These are phyloP conservation scores for Phaffomyces thermotolerans DNA, from an alignment of 805 yeast genomes.

Conservation along the genomic window DNA sequence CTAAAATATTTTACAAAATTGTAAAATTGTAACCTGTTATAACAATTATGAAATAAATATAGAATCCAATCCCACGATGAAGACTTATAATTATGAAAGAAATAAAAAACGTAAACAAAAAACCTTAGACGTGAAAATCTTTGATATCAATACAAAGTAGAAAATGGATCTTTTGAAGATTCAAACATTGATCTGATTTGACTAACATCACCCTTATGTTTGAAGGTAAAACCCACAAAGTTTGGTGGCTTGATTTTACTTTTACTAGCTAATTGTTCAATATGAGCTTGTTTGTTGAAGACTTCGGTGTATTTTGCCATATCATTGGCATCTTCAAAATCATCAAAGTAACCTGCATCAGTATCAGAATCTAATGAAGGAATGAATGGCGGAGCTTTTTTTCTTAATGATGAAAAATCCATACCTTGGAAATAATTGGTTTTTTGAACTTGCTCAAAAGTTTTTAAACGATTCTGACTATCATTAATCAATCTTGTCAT, in stretches of 20 bases:
- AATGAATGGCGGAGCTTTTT: slow-evolving; percentile 82
- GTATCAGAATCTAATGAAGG: slow-evolving; percentile 96
- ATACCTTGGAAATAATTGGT: slow-evolving; percentile 82
- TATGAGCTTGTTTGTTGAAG: slow-evolving; percentile 81
- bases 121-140: too few species aligned
- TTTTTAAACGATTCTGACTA: slow-evolving; percentile 65
- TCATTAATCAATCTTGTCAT: slow-evolving; percentile 74
- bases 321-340: slow-evolving; percentile 90
- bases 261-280: slow-evolving; percentile 71
- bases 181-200: slow-evolving; percentile 23
- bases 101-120: background rate
- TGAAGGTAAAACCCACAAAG: slow-evolving; percentile 93
- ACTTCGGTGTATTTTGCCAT: slow-evolving; percentile 98
- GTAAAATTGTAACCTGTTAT: background rate
- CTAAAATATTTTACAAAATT: background rate
- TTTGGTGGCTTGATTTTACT: slow-evolving; percentile 53
- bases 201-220: slow-evolving; percentile 48
- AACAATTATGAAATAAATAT: background rate
- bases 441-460: slow-evolving; percentile 72
- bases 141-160: slow-evolving; percentile 19
- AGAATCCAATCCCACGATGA: background rate
- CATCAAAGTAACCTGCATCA: slow-evolving; percentile 98
- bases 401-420: slow-evolving; percentile 66
- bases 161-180: slow-evolving; percentile 21
- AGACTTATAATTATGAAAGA: background rate